Conservation (phyloP, 495 filamentous ascomycete genomes). For the Aspergillus taichungensis region DNA sequence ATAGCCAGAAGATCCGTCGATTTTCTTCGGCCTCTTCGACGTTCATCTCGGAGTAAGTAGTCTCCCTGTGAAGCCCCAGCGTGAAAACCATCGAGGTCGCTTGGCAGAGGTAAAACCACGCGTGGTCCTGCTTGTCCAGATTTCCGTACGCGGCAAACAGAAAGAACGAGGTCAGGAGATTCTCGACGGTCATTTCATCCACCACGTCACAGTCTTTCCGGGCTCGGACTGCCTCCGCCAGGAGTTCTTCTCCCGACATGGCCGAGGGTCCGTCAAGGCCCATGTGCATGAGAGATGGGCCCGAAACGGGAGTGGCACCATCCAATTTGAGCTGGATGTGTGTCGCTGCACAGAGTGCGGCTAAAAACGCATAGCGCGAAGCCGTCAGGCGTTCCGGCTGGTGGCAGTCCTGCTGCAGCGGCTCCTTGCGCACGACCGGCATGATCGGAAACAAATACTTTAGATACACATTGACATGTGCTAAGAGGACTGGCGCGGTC, state of each 20-base stretch:
- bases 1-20: constrained; percentile 53
- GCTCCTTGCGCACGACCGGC: constrained; percentile 65
- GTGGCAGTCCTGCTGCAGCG: constrained; percentile 56
- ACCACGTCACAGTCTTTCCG: constrained; percentile 67
- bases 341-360: constrained; percentile 73
- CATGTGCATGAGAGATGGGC: constrained; percentile 43
- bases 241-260: constrained; percentile 42
- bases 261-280: constrained; percentile 38
- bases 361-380: constrained; percentile 71
- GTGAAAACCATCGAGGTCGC: constrained; percentile 50
- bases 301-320: constrained; percentile 44
- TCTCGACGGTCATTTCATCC: constrained; percentile 51
- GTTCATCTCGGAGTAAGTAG: constrained; percentile 36
- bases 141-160: constrained; percentile 68
- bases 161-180: constrained; percentile 71
- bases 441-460: constrained; percentile 72
- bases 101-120: constrained; percentile 59
- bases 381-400: constrained; percentile 47
- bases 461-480: constrained; percentile 36
- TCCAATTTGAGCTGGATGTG: constrained; percentile 66
- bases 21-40: constrained; percentile 42
- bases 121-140: constrained; percentile 44
- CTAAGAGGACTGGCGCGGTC: constrained; percentile 28
- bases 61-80: constrained; percentile 50
- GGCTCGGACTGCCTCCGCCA: constrained; percentile 68